These are phyloP conservation scores for Chenopodium quinoa DNA, from an alignment of 148 eudicot species.

Conservation along the genomic window DNA sequence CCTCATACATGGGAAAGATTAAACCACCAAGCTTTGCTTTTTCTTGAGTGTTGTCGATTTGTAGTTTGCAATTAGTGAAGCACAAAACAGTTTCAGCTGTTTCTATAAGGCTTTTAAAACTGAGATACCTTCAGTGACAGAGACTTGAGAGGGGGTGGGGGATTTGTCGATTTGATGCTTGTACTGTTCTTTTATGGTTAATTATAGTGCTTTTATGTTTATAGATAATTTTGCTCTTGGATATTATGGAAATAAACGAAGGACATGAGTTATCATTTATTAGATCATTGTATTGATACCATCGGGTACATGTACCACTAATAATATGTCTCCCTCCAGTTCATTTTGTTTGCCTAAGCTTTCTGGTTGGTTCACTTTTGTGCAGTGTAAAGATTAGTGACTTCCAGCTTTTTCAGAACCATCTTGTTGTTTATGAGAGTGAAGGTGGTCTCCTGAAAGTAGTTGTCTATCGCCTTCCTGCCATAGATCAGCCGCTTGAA, in stretches of 20 bases:
- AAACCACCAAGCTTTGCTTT: background rate
- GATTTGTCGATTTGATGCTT: background rate
- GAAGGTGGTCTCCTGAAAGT: conserved; percentile 66
- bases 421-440: conserved; percentile 76
- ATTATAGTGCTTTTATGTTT: background rate
- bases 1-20: background rate
- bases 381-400: conserved; percentile 75
- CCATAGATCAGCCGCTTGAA: conserved; percentile 58
- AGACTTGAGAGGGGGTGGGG: background rate
- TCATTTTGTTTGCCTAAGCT: background rate
- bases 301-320: background rate
- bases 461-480: conserved; percentile 66
- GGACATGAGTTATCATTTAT: background rate
- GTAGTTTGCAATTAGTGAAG: background rate
- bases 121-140: background rate
- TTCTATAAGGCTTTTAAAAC: background rate
- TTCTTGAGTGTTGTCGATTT: background rate
- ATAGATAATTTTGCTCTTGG: background rate
- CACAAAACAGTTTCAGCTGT: background rate
- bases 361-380: conserved; percentile 24
- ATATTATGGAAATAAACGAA: background rate
- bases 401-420: conserved; percentile 60
- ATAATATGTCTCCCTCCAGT: background rate
- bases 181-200: background rate
- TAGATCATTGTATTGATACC: background rate